Percentiles rank a stretch among this genome's conserved stretches.
phyloP scores from a whole-genome alignment of 176 grass and related monocot species.

The Zizania latifolia region DNA sequence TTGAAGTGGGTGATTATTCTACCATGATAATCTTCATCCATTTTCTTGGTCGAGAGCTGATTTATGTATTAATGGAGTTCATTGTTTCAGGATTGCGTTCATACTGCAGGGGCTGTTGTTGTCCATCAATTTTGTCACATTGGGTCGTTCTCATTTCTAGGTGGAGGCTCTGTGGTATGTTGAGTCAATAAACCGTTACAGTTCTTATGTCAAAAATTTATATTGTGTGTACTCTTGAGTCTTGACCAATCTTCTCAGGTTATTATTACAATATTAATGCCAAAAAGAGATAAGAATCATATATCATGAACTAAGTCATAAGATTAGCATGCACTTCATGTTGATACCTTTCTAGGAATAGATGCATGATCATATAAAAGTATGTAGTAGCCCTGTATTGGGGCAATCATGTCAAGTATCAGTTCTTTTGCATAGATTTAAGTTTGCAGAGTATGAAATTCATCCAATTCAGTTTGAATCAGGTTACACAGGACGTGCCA shows the following conservation, averaged over 20 bases:
- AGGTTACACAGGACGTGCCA: slow-evolving; percentile 93
- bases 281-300: background rate
- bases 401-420: background rate
- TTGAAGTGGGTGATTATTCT: slow-evolving; percentile 68
- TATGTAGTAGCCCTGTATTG: background rate
- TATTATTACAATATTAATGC: background rate
- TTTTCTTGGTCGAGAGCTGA: background rate
- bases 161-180: slow-evolving; percentile 76
- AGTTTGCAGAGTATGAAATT: background rate
- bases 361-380: background rate
- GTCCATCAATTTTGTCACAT: slow-evolving; percentile 97
- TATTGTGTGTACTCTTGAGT: background rate
- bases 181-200: background rate
- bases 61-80: background rate
- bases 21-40: background rate
- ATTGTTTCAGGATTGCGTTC: slow-evolving; percentile 51
- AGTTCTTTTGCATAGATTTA: slow-evolving; percentile 12
- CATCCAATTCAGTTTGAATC: slow-evolving; percentile 24
- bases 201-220: background rate
- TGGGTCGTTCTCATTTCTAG: slow-evolving; percentile 82
- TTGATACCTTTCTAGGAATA: slow-evolving; percentile 8
- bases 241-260: background rate
- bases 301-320: background rate
- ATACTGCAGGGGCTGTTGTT: slow-evolving; percentile 66
- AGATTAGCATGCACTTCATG: background rate